These are phyloP conservation scores for Echria macrotheca DNA, from an alignment of 495 filamentous ascomycete genomes.

Conservation along the genomic window DNA sequence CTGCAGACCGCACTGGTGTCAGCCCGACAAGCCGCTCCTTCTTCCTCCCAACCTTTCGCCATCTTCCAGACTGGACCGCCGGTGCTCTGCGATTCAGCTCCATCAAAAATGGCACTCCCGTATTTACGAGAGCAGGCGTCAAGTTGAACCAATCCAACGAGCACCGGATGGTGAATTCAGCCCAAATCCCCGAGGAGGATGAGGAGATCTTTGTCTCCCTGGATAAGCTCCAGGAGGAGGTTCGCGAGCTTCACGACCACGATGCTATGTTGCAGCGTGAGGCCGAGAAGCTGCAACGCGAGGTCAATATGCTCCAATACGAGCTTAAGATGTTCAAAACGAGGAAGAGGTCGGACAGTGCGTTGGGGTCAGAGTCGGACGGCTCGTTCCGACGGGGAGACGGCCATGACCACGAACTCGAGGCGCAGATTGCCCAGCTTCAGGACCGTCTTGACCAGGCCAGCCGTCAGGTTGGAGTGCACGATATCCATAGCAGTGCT, in stretches of 20 bases:
- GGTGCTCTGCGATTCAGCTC: slow-evolving; percentile 39
- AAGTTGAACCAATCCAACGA: slow-evolving; percentile 22
- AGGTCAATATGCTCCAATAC: slow-evolving; percentile 38
- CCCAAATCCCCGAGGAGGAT: slow-evolving; percentile 41
- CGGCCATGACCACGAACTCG: slow-evolving; percentile 32
- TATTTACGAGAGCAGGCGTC: slow-evolving; percentile 28
- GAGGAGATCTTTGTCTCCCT: slow-evolving; percentile 47
- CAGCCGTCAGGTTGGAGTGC: slow-evolving; percentile 38
- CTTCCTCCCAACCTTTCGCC: slow-evolving; percentile 39
- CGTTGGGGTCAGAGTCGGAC: slow-evolving; percentile 43
- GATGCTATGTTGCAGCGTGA: slow-evolving; percentile 44
- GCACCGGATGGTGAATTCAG: slow-evolving; percentile 35
- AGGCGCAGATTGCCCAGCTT: slow-evolving; percentile 37
- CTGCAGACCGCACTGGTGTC: slow-evolving; percentile 18
- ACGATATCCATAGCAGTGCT: slow-evolving; percentile 42
- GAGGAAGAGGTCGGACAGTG: slow-evolving; percentile 36
- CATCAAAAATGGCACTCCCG: slow-evolving; percentile 41
- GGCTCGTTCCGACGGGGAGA: slow-evolving; percentile 33
- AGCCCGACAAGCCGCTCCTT: slow-evolving; percentile 42
- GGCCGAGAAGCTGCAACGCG: slow-evolving; percentile 42
- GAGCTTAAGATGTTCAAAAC: slow-evolving; percentile 36
- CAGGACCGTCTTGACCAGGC: slow-evolving; percentile 41
- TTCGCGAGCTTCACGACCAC: slow-evolving; percentile 44
- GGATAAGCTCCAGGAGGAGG: slow-evolving; percentile 51
- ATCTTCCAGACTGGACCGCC: slow-evolving; percentile 43